Conservation (phyloP, 768 basidiomycete genomes). For the Gymnopilus dilepis region DNA sequence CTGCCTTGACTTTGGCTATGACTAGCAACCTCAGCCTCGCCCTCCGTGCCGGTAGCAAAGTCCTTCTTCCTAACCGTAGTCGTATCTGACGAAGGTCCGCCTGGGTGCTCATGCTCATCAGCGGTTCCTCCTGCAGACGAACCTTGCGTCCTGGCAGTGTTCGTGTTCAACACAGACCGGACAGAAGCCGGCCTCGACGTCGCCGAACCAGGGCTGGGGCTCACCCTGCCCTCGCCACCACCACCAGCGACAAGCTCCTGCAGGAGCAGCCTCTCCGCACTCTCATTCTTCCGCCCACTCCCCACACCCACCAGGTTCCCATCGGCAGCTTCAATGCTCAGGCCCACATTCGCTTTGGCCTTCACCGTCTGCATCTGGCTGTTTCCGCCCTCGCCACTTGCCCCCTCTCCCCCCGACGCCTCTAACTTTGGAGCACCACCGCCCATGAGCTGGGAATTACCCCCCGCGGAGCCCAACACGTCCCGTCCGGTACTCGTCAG, state of each 20-base stretch:
- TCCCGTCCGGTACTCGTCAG: constrained; percentile 21
- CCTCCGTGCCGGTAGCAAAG: neutral
- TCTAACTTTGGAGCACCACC: too few species aligned
- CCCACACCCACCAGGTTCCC: constrained; percentile 53
- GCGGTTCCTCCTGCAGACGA: neutral
- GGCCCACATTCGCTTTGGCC: constrained; percentile 52
- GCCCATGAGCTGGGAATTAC: too few species aligned
- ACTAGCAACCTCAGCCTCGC: neutral
- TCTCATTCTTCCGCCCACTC: constrained; percentile 44
- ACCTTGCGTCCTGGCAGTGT: neutral
- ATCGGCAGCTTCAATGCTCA: constrained; percentile 55
- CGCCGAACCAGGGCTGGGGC: constrained; percentile 29
- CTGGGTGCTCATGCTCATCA: too few species aligned
- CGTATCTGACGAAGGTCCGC: too few species aligned
- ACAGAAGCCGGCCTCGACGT: constrained; percentile 35
- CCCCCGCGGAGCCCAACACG: neutral
- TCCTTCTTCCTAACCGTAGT: neutral
- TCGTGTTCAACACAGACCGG: constrained; percentile 28
- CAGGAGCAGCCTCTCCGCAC: constrained; percentile 44
- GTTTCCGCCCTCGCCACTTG: neutral
- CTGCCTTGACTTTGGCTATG: too few species aligned
- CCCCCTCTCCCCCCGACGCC: too few species aligned
- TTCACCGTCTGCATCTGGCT: constrained; percentile 6
- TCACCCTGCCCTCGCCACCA: neutral
- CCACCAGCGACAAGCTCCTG: constrained; percentile 40